Evolutionary conservation across 768 basidiomycete species (phyloP).

Genomic region (Terana coerulea): DNA sequence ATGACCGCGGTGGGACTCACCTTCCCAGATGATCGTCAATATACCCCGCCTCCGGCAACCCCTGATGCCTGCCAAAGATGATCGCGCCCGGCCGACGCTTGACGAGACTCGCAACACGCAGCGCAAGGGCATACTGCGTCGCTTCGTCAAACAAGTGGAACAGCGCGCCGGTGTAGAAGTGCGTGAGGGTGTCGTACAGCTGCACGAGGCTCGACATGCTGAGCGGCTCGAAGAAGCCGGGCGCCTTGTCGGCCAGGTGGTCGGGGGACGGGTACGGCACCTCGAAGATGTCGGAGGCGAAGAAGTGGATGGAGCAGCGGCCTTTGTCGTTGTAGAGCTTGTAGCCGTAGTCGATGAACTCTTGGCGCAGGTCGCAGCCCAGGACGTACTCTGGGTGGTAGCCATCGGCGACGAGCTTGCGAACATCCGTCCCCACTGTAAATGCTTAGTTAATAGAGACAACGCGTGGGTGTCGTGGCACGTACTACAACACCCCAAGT

Average conservation of each 20-base stretch:
- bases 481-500: conserved; percentile 33
- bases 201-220: conserved; percentile 17
- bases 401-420: conserved; percentile 31
- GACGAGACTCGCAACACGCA: conserved; percentile 25
- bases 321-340: conserved; percentile 24
- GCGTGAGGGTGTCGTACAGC: conserved; percentile 23
- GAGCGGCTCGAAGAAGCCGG: background rate
- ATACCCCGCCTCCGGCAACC: conserved; percentile 20
- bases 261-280: conserved; percentile 11
- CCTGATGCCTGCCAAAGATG: conserved; percentile 33
- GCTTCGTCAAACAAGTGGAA: conserved; percentile 34
- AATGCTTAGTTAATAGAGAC: background rate
- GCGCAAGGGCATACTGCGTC: conserved; percentile 29
- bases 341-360: conserved; percentile 29
- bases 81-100: conserved; percentile 21
- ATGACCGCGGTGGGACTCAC: conserved; percentile 9
- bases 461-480: background rate
- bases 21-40: conserved; percentile 27
- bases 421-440: conserved; percentile 31
- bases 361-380: conserved; percentile 26
- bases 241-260: background rate
- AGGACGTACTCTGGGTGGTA: conserved; percentile 27
- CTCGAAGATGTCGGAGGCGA: conserved; percentile 29
- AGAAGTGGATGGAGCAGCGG: conserved; percentile 25
- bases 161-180: conserved; percentile 30